Base-by-base conservation (phyloP, 2,329 filamentous ascomycete species). In the Phialocephala subalpina region DNA sequence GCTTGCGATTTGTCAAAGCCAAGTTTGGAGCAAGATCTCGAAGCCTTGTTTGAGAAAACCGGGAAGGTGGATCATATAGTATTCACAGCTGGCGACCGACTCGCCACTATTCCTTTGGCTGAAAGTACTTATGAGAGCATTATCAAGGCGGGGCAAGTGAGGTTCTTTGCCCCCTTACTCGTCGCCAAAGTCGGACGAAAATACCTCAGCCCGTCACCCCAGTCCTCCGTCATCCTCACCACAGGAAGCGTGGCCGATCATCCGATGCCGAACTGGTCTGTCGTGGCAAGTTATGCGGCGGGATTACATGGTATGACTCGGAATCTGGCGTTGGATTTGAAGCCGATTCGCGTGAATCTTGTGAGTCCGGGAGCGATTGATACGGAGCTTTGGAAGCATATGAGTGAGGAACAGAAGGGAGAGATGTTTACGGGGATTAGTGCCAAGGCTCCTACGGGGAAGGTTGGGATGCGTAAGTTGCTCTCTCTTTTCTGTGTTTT, bases 271-370 rank as follows among this genome's bases (percentile, higher is more conserved):
- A 53, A 66, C 7, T 89, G 84, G 84, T 77, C 78, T 3, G 77
- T 87, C 22, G 69, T 86, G 1, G 80, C 80, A 0, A 77, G 78
- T 1, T 84, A 82, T 60, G 82, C 81, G 0, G 82, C 84, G 0
- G 87, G 83, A 0, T 68, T 86, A 7, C 80, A 87, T 58, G 82
- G 83, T 2, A 80, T 90, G 74, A 80, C 81, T 1, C 80, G 85
- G 1, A 83, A 81, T 2, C 77, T 92, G 38, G 89, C 89, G 1
- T 72, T 91, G 36, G 89, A 92, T 71, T 73, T 92, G 63, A 83
- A 82, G 68, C 90, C 90, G 0, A 77, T 91, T 9, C 78, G 90
- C 1, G 88, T 91, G 29, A 92, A 92, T 73, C 73, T 84, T 0
- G 85, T 92, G 1, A 80, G 77, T 61, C 87, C 88, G 0, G 90